Evolutionary conservation across 805 yeast species (phyloP).

Genomic region (Ogataea henricii): DNA sequence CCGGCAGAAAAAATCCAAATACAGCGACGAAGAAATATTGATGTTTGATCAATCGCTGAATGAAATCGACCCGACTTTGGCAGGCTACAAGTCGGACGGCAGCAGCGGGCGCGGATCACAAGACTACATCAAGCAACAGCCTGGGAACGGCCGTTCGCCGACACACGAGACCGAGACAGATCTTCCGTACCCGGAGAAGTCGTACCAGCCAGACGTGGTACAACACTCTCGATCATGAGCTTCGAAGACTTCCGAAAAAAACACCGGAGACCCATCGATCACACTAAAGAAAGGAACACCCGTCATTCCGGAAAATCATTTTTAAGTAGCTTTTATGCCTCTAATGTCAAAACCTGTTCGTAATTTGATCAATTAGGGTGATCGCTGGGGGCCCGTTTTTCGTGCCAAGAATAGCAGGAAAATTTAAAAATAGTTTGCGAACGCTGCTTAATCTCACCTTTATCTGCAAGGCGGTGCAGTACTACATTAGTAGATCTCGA

Average conservation of each 20-base stretch:
- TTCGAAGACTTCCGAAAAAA: no score
- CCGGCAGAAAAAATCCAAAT: conserved; percentile 7
- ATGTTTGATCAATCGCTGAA: conserved; percentile 9
- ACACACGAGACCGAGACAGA: background rate
- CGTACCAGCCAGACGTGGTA: conserved; percentile 4
- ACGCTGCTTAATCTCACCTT: no score
- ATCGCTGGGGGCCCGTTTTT: no score
- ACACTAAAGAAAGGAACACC: background rate
- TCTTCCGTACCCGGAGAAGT: conserved; percentile 1
- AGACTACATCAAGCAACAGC: background rate
- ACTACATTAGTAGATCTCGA: background rate
- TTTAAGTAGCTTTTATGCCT: background rate
- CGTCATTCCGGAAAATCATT: background rate
- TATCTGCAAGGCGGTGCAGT: background rate
- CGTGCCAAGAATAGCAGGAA: no score
- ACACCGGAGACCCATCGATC: no score
- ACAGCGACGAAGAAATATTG: conserved; percentile 12
- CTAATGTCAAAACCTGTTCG: background rate
- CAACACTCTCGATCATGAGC: no score
- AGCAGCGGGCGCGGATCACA: background rate
- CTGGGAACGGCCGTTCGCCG: conserved; percentile 2
- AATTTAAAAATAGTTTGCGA: no score
- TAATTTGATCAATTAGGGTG: background rate
- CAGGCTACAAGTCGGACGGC: background rate
- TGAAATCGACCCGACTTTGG: conserved; percentile 14